Percentiles rank a stretch among this genome's conserved stretches.
Conservation (phyloP, 768 basidiomycete genomes). For the Lentinula detonsa region DNA sequence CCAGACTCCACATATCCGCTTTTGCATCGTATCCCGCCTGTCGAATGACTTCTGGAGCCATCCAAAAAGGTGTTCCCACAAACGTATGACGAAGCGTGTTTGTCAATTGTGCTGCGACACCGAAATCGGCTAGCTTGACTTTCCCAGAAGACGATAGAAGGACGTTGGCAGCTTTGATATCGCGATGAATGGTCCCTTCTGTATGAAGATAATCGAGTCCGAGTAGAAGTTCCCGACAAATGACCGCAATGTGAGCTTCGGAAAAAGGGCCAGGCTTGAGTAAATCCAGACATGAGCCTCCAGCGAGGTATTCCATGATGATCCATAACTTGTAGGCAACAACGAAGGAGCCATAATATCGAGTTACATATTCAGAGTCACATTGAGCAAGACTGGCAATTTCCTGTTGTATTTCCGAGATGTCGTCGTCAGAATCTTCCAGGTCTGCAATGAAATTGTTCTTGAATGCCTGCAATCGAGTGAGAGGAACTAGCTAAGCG, state of each 20-base stretch:
- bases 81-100: constrained; percentile 94
- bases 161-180: constrained; percentile 98
- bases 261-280: constrained; percentile 88
- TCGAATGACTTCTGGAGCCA: constrained; percentile 98
- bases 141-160: constrained; percentile 85
- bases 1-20: constrained; percentile 97
- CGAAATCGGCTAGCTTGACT: constrained; percentile 98
- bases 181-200: constrained; percentile 95
- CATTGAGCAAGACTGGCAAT: constrained; percentile 94
- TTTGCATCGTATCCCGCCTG: constrained; percentile 95
- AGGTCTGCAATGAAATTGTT: constrained; percentile 51
- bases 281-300: constrained; percentile 96
- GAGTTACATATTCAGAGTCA: constrained; percentile 94
- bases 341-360: constrained; percentile 96
- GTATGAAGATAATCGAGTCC: constrained; percentile 96
- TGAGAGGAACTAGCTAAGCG: constrained; percentile 20
- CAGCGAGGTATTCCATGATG: constrained; percentile 98
- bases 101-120: constrained; percentile 95
- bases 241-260: constrained; percentile 91
- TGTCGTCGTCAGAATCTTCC: constrained; percentile 98
- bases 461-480: constrained; percentile 8
- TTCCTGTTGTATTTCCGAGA: constrained; percentile 97
- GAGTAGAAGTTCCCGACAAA: constrained; percentile 87
- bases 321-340: constrained; percentile 98
- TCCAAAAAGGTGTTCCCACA: constrained; percentile 96